phyloP scores from a whole-genome alignment of 371 early-diverging fungal species.

The Mycotypha africana region DNA sequence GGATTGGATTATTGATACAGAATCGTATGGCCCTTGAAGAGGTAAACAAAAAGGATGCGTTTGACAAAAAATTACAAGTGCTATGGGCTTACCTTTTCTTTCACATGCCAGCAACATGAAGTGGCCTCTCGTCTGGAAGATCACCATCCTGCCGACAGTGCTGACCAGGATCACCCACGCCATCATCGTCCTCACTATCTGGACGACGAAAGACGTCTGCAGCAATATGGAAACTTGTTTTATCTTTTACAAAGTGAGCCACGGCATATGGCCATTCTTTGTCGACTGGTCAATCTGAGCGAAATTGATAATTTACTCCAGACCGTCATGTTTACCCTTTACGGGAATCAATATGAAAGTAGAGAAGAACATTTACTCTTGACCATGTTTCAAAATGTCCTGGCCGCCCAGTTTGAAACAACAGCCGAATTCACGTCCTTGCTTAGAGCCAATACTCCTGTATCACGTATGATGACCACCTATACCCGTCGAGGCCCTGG shows the following conservation, averaged over 20 bases:
- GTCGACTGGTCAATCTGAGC: slow-evolving; percentile 78
- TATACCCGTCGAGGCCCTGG: slow-evolving; percentile 95
- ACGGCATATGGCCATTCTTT: slow-evolving; percentile 85
- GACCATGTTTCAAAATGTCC: slow-evolving; percentile 93
- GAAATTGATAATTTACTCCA: slow-evolving; percentile 93
- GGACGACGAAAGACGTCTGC: slow-evolving; percentile 44
- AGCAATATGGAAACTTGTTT: slow-evolving; percentile 89
- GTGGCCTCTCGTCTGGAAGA: slow-evolving; percentile 75
- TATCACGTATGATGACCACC: slow-evolving; percentile 96
- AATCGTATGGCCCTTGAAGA: slow-evolving; percentile 90
- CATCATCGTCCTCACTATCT: slow-evolving; percentile 65
- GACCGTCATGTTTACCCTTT: slow-evolving; percentile 94
- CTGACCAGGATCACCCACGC: slow-evolving; percentile 63
- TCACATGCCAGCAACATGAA: slow-evolving; percentile 71
- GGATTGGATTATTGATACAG: slow-evolving; percentile 91
- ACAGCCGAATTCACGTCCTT: slow-evolving; percentile 85
- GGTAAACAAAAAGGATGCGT: slow-evolving; percentile 23
- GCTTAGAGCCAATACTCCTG: slow-evolving; percentile 92
- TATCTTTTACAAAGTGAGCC: slow-evolving; percentile 92
- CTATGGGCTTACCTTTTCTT: background rate
- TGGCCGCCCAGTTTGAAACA: slow-evolving; percentile 88
- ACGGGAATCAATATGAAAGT: slow-evolving; percentile 94
- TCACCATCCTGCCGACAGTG: slow-evolving; percentile 62
- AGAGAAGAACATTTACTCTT: slow-evolving; percentile 92
- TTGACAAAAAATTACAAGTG: background rate